Conservation (phyloP, 257 asterid species). For the Cordia subcordata region DNA sequence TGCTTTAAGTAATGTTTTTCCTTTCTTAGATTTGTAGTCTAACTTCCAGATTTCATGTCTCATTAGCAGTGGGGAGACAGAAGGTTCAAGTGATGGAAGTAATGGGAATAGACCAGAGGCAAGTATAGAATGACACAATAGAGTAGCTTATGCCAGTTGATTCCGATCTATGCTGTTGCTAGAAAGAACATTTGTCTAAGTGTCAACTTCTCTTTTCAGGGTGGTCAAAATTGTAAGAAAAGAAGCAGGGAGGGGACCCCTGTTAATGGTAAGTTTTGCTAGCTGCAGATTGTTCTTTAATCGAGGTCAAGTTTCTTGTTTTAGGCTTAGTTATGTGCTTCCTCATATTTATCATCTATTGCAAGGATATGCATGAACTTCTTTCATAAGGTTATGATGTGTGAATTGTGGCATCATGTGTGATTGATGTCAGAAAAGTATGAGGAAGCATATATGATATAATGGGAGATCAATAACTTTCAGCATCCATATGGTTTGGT, state of each 20-base stretch:
- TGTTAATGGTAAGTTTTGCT: constrained; percentile 38
- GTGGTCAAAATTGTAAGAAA: constrained; percentile 49
- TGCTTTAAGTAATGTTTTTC: neutral
- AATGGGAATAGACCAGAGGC: constrained; percentile 59
- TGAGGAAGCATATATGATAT: too few relatives aligned
- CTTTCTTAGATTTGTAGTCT: constrained; percentile 7
- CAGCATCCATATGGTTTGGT: too few relatives aligned
- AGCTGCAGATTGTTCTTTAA: neutral
- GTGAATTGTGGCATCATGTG: too few relatives aligned
- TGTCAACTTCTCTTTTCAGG: constrained; percentile 29
- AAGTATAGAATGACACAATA: constrained; percentile 15
- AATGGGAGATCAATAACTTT: too few relatives aligned
- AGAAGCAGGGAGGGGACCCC: constrained; percentile 72
- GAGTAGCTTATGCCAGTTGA: neutral
- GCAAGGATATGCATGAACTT: too few relatives aligned
- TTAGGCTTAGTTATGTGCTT: neutral
- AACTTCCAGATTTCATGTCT: constrained; percentile 15
- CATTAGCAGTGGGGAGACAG: constrained; percentile 61
- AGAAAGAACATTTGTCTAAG: neutral
- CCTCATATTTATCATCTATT: neutral
- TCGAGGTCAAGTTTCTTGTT: neutral
- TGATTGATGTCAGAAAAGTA: too few relatives aligned
- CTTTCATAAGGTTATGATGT: too few relatives aligned
- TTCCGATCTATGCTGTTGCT: neutral
- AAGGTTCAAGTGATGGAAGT: constrained; percentile 86